Percentiles rank a stretch among this genome's conserved stretches.
Evolutionary conservation across 2,329 filamentous ascomycete genomes (phyloP).

Genomic region (Alternaria gaisen): DNA sequence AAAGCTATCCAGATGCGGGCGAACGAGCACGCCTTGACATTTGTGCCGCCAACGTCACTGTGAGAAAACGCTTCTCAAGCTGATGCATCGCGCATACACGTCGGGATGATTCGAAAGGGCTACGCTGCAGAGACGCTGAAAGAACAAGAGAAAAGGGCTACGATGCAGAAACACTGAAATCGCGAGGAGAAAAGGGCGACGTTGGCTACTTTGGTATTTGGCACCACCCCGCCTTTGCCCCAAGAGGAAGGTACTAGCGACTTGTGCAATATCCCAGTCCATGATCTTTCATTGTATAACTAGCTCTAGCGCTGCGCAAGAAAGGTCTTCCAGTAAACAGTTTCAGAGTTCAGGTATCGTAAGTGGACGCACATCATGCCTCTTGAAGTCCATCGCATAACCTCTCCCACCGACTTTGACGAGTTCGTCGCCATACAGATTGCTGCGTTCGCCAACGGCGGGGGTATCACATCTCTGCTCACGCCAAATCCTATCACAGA

Average conservation of each 20-base stretch:
- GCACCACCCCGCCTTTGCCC: slow-evolving; percentile 8
- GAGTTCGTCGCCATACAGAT: slow-evolving; percentile 40
- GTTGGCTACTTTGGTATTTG: slow-evolving; percentile 13
- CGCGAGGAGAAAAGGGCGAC: slow-evolving; percentile 17
- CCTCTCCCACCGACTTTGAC: slow-evolving; percentile 37
- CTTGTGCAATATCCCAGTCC: not conserved
- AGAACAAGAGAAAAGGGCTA: not conserved
- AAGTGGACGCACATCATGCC: slow-evolving; percentile 36
- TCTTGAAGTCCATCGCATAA: slow-evolving; percentile 44
- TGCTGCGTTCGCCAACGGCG: slow-evolving; percentile 39
- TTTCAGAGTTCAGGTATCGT: not conserved
- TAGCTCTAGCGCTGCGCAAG: not conserved
- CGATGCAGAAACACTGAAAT: not conserved
- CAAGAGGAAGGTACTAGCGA: slow-evolving; percentile 9
- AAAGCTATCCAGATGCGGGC: not conserved
- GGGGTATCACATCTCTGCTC: slow-evolving; percentile 39
- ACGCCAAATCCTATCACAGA: slow-evolving; percentile 28
- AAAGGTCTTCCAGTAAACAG: not conserved
- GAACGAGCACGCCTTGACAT: not conserved
- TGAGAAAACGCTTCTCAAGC: not conserved
- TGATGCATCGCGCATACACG: not conserved
- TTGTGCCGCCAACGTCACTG: not conserved
- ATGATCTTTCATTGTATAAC: not conserved
- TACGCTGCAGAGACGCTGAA: not conserved
- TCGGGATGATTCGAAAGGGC: not conserved